Evolutionary conservation across 192 early-diverging fungal genomes (phyloP), one percentile per base, ranked within the genome.

Genomic region (Dissophora globulifera): DNA sequence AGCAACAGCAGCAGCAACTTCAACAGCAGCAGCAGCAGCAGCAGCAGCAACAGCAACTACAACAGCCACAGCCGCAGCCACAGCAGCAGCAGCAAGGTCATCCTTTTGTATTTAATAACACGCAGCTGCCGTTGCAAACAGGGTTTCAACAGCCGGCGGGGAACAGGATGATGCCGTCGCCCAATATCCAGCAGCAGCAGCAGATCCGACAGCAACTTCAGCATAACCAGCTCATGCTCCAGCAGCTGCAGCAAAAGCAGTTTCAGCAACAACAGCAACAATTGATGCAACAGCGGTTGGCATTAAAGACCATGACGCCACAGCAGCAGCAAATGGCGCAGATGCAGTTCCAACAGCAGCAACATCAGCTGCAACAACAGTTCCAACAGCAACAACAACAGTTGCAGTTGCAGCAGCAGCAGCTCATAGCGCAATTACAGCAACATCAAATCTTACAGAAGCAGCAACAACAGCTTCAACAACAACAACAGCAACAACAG

Each of bases 311-410:
- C 17, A 41, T 54, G 32, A n/a, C 63, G 41, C 52, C 51, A 26
- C 63, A 66, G 31, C 63, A 66, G 19, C 43, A 48, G 31, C 29
- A 47, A 8, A 43, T 57, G 55, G 55, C 55, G 26, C 63, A 66
- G 16, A 23, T 47, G 1, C 63, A 66, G 32, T 55, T 56, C 23
- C 63, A 66, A 40, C 63, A 56, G 15, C 63, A 48, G 12, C 63
- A 48, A 8, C 63, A 56, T 20, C 63, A 66, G 26, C 41, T 57
- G 1, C 33, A 25, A n/a, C 53, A 41, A 25, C 55, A 55, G 33
- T 12, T 20, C 13, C 53, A 57, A 45, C 55, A 57, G 40, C 55
- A 57, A 45, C 38, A 51, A 11, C 50, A 23, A 23, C 47, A 49
- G 22, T 23, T 40, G 35, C 53, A 58, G 27, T 2, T 27, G 13